A percentile compares a stretch with the other conserved stretches of the same genome.
These are phyloP conservation scores for Apiospora sp. DNA, from an alignment of 2,329 filamentous ascomycete genomes.

Conservation along the genomic window DNA sequence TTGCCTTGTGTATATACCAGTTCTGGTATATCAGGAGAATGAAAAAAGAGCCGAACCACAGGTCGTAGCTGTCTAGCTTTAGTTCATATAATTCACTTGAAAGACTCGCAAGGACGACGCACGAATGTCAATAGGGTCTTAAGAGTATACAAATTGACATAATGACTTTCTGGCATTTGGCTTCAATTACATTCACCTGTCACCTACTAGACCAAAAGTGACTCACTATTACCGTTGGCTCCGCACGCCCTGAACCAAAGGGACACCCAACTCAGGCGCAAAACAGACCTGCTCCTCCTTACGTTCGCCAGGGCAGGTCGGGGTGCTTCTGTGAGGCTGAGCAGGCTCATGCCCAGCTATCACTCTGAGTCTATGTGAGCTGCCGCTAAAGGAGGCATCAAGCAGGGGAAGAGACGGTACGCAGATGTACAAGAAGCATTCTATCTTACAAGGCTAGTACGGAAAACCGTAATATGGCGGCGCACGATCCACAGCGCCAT, in stretches of 20 bases:
- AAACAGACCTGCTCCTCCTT: not conserved
- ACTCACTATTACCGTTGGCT: constrained; percentile 7
- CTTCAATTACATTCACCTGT: constrained; percentile 1
- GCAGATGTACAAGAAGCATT: constrained; percentile 8
- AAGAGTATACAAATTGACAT: not conserved
- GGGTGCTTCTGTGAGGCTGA: not conserved
- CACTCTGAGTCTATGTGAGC: constrained; percentile 1
- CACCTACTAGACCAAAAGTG: constrained; percentile 7
- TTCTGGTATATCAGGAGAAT: not conserved
- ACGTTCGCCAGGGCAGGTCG: not conserved
- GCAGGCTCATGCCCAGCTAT: constrained; percentile 6
- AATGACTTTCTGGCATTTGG: constrained; percentile 6
- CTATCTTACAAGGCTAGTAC: not conserved
- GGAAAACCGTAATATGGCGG: not conserved
- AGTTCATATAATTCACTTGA: not conserved
- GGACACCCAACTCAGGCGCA: not conserved
- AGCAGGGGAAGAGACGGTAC: not conserved
- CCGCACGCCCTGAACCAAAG: not conserved
- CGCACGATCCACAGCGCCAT: not conserved
- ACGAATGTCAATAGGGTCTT: not conserved
- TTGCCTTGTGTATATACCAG: not conserved
- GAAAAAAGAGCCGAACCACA: constrained; percentile 7
- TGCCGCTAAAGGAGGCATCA: not conserved
- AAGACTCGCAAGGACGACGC: not conserved
- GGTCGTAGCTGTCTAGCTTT: not conserved